Conservation (phyloP, 129 eudicot genomes). For the Helichrysum umbraculigerum region DNA sequence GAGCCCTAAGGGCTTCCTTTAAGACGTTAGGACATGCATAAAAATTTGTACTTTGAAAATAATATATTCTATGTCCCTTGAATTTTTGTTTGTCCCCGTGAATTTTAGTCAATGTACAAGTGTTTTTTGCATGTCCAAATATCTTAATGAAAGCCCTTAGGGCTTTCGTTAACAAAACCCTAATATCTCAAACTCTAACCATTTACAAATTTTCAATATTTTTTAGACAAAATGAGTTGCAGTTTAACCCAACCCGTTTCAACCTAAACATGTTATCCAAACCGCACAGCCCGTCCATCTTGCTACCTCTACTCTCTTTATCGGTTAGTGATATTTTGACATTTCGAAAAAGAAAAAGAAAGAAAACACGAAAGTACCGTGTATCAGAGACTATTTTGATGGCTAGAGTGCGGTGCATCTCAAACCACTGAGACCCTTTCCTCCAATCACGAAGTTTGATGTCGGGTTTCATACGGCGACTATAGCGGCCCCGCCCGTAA, state of each 20-base stretch:
- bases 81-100: too few relatives aligned
- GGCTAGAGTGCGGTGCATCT: slow-evolving; percentile 68
- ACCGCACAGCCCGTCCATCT: background rate
- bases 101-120: too few relatives aligned
- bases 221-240: background rate
- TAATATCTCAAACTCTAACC: background rate
- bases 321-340: background rate
- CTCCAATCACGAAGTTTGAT: slow-evolving; percentile 74
- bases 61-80: too few relatives aligned
- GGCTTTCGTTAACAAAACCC: too few relatives aligned
- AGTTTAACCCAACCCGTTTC: slow-evolving; percentile 6
- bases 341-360: background rate
- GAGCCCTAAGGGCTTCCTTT: too few relatives aligned
- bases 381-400: slow-evolving; percentile 60
- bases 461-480: slow-evolving; percentile 63
- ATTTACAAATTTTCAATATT: background rate
- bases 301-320: background rate
- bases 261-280: slow-evolving; percentile 8
- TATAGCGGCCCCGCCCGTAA: slow-evolving; percentile 90
- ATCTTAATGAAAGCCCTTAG: too few relatives aligned
- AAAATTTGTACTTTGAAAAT: too few relatives aligned
- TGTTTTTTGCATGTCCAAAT: too few relatives aligned
- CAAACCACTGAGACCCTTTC: slow-evolving; percentile 97
- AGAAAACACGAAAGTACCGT: slow-evolving; percentile 22
- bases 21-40: too few relatives aligned